phyloP scores from a whole-genome alignment of 2,329 filamentous ascomycete genomes.

The Parastagonospora nodorum region DNA sequence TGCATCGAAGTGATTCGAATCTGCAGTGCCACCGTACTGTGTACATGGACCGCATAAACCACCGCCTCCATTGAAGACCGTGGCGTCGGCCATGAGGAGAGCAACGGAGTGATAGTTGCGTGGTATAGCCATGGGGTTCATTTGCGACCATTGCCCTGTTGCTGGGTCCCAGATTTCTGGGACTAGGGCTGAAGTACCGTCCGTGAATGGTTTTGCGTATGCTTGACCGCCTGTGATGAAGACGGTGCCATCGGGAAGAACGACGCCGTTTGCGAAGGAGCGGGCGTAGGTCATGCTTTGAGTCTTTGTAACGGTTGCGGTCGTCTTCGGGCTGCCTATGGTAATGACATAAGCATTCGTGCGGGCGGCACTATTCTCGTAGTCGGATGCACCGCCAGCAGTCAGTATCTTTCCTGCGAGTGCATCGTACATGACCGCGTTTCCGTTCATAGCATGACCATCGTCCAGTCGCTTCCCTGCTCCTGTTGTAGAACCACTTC shows the following conservation, averaged over 20 bases:
- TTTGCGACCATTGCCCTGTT: conserved; percentile 23
- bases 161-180: conserved; percentile 34
- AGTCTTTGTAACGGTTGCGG: conserved; percentile 23
- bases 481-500: conserved; percentile 46
- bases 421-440: conserved; percentile 64
- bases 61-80: conserved; percentile 30
- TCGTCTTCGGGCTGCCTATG: conserved; percentile 42
- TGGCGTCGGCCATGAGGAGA: conserved; percentile 33
- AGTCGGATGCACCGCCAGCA: conserved; percentile 56
- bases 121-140: conserved; percentile 27
- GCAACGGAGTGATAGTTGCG: conserved; percentile 37
- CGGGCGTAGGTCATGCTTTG: conserved; percentile 34
- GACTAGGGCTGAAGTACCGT: conserved; percentile 16
- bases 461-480: conserved; percentile 54
- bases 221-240: conserved; percentile 39
- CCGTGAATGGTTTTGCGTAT: conserved; percentile 21
- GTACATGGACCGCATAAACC: conserved; percentile 53
- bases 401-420: conserved; percentile 59
- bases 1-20: conserved; percentile 58
- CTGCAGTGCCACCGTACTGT: conserved; percentile 16
- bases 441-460: conserved; percentile 61
- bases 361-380: conserved; percentile 51
- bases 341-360: conserved; percentile 58
- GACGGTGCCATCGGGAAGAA: conserved; percentile 43
- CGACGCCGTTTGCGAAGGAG: conserved; percentile 32